A percentile compares a stretch with the other conserved stretches of the same genome.
Conservation (phyloP, 2,329 filamentous ascomycete genomes). For the Waltergamsia citrina region DNA sequence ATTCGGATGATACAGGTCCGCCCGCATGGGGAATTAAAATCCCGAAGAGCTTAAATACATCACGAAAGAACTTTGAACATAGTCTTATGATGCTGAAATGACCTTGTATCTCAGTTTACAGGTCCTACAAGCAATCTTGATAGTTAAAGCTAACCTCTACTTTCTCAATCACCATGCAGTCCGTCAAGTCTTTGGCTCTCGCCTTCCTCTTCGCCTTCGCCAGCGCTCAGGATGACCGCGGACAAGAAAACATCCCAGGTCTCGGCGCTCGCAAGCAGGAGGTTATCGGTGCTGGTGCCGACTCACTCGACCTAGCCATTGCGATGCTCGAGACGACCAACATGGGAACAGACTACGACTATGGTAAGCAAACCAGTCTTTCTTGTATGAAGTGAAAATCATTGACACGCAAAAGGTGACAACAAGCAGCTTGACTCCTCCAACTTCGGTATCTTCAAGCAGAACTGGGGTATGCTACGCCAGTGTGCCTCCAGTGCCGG, state of each 20-base stretch:
- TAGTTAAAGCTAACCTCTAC: too few relatives aligned
- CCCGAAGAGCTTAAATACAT: too few relatives aligned
- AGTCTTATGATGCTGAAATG: too few relatives aligned
- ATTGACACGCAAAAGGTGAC: conserved; percentile 10
- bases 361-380: conserved; percentile 7
- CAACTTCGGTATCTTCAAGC: conserved; percentile 21
- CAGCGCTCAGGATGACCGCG: conserved; percentile 5
- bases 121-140: too few relatives aligned
- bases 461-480: conserved; percentile 18
- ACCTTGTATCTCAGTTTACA: too few relatives aligned
- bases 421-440: conserved; percentile 16
- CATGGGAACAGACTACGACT: conserved; percentile 14
- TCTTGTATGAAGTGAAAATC: conserved; percentile 4
- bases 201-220: neutral
- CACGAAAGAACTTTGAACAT: too few relatives aligned
- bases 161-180: too few relatives aligned
- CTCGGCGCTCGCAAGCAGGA: conserved; percentile 13
- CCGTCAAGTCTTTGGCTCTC: neutral
- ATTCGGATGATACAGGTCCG: too few relatives aligned
- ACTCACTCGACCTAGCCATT: conserved; percentile 18
- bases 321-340: conserved; percentile 19
- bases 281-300: conserved; percentile 13
- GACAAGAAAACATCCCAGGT: conserved; percentile 12
- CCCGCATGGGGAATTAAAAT: too few relatives aligned
- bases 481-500: conserved; percentile 13